Base-by-base conservation (phyloP, 1,284 basidiomycete species). In the Naganishia albida region DNA sequence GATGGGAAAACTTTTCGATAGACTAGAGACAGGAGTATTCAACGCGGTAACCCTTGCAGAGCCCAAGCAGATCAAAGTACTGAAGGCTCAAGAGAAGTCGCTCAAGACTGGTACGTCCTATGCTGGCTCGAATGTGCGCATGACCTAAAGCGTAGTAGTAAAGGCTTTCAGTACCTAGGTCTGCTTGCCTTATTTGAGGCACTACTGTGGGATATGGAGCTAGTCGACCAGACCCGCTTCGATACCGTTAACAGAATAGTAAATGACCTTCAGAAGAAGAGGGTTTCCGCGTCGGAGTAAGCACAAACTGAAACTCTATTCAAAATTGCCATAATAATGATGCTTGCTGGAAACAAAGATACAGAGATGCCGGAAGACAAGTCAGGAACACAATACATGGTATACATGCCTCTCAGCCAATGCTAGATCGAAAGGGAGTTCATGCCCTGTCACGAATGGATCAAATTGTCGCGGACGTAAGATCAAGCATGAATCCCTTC, bases 151-250 rank as follows among this genome's bases (percentile, higher is more conserved):
- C 53, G 25, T 12, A 18, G 1, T n/a, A 23, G 12, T 8, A 2
- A 18, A 56, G 54, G 39, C 13, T 56, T 44, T 23, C 25, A 34
- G 20, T 56, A 56, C 16, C 18, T 56, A 23, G 42, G 40, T n/a
- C 16, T 25, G 18, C 28, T 56, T 16, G 25, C 20, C 7, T 40
- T 56, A 3, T 44, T 56, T 44, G 40, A 56, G 42, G 26, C 54
- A 28, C 20, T 56, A 10, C 16, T 44, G 0, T 56, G 54, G 54
- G 15, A 30, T 44, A 44, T 56, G 40, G 54, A 56, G 42, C 6
- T 56, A 4, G 54, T 56, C 3, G 42, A 56, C 15, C n/a, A n/a
- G 7, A n/a, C 3, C 13, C 15, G 12, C 25, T 56, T 30, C 26
- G 18, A 15, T 7, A 38, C n/a, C 3, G 8, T 56, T 13, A 25